Evolutionary conservation across 345 rosid species (phyloP).

Genomic region (Noccaea bulbosa): DNA sequence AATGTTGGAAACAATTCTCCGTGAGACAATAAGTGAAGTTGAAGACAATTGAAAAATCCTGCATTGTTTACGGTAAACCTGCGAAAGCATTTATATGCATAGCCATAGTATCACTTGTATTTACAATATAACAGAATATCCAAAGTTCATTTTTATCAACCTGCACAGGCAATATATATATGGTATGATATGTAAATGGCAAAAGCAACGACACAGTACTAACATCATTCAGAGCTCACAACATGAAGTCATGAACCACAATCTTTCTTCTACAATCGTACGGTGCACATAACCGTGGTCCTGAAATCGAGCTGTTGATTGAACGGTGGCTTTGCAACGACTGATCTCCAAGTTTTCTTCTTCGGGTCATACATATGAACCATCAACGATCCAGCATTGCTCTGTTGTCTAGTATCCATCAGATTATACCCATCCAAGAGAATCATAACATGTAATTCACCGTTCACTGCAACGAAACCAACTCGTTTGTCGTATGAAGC

Average conservation of each 20-base stretch:
- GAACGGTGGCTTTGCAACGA: constrained; percentile 59
- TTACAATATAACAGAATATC: constrained; percentile 22
- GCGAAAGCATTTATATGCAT: constrained; percentile 1
- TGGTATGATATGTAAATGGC: constrained; percentile 10
- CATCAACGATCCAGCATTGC: constrained; percentile 57
- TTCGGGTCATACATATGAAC: constrained; percentile 72
- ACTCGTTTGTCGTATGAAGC: constrained; percentile 47
- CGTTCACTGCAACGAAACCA: constrained; percentile 70
- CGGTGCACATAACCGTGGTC: constrained; percentile 69
- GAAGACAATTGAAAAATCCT: constrained; percentile 8
- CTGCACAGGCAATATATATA: constrained; percentile 28
- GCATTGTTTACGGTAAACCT: constrained; percentile 8
- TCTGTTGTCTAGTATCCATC: constrained; percentile 54
- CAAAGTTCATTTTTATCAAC: constrained; percentile 10
- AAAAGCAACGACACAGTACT: constrained; percentile 31
- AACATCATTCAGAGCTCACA: constrained; percentile 30
- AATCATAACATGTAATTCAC: constrained; percentile 72
- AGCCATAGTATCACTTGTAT: not conserved
- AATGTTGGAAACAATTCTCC: constrained; percentile 1
- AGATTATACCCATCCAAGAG: constrained; percentile 51
- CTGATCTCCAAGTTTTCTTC: constrained; percentile 75
- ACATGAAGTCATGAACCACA: not conserved
- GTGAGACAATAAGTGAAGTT: not conserved
- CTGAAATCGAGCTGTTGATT: constrained; percentile 59
- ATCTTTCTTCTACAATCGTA: constrained; percentile 48